Evolutionary conservation across 495 filamentous ascomycete species (phyloP), one percentile per base, ranked within the genome.

Genomic region (Daldinia childiae): DNA sequence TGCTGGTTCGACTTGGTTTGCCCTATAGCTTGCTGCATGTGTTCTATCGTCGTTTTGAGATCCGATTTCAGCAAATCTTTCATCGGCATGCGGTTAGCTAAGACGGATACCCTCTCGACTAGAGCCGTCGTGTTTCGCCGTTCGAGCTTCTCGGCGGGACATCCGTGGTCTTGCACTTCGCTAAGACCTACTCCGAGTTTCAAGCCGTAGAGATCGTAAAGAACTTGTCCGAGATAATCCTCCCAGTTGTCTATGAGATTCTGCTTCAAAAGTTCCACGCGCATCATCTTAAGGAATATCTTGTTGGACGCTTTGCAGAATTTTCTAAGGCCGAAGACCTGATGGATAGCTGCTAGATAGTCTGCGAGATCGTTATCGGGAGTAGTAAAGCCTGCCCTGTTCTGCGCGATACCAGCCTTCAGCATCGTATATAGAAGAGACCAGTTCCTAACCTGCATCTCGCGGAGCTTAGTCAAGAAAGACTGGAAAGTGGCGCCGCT

Each of bases 31-130:
- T 86, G 82, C 30, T 97, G 94, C 82, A 98, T 91, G 72, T 92
- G 94, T 52, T 98, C 95, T 64, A 99, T 92, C 1, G 93, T 91
- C 2, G 82, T 87, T 71, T 94, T 94, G 51, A 98, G 83, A 56
- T 98, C 94, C 5, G 91, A 92, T 78, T 96, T 98, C 7, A 92
- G 87, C 29, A 99, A 77, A 73, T 98, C 96, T 65, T 93, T 96
- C 83, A 96, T 92, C 62, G 91, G 91, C 83, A 97, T 90, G 61
- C 90, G 89, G 63, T 89, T 88, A 0, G 93, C 92, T 51, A 97
- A 89, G 30, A 86, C 80, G 69, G 96, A 87, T 27, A 98, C 87
- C 73, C 93, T 90, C 62, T 95, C 91, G 19, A 97, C 88, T 59
- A 98, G 87, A 63, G 90, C 86, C 60, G 93, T 81, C 0, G 93